These are phyloP conservation scores for Stagonosporopsis cucurbitacearum DNA, from an alignment of 2,329 filamentous ascomycete species.

Conservation along the genomic window DNA sequence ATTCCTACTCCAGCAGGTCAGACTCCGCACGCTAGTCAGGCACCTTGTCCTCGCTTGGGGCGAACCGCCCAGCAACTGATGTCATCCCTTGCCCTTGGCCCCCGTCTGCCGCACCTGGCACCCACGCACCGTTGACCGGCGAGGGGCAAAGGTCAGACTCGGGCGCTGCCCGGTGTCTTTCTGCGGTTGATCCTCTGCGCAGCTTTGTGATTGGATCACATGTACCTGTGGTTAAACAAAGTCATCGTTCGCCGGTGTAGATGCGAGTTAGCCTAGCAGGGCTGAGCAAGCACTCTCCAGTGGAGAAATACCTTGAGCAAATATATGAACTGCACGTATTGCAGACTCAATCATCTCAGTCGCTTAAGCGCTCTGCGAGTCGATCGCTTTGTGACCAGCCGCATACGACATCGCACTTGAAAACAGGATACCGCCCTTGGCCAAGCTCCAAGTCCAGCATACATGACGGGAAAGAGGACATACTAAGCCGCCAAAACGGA, in stretches of 20 bases:
- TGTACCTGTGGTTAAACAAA: not conserved
- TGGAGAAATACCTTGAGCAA: not conserved
- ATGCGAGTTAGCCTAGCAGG: conserved; percentile 12
- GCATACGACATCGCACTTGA: conserved; percentile 15
- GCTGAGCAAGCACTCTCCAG: conserved; percentile 15
- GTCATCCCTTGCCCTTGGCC: conserved; percentile 12
- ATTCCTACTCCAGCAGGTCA: not conserved
- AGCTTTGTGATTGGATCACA: conserved; percentile 4
- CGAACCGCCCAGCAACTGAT: conserved; percentile 6
- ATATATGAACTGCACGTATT: not conserved
- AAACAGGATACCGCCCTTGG: conserved; percentile 14
- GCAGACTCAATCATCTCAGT: not conserved
- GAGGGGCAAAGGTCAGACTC: not conserved
- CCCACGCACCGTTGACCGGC: conserved; percentile 10
- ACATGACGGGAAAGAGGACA: not conserved
- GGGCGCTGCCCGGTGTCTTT: not conserved
- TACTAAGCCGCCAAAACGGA: conserved; percentile 8
- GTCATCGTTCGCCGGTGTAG: conserved; percentile 4
- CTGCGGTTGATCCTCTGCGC: not conserved
- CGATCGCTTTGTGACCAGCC: conserved; percentile 11
- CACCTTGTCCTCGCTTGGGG: conserved; percentile 13
- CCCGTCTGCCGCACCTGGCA: not conserved
- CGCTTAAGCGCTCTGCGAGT: conserved; percentile 10
- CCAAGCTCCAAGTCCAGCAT: conserved; percentile 9
- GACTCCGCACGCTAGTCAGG: conserved; percentile 11